Evolutionary conservation across 2,329 filamentous ascomycete species (phyloP).

Genomic region (Lachnellula hyalina): DNA sequence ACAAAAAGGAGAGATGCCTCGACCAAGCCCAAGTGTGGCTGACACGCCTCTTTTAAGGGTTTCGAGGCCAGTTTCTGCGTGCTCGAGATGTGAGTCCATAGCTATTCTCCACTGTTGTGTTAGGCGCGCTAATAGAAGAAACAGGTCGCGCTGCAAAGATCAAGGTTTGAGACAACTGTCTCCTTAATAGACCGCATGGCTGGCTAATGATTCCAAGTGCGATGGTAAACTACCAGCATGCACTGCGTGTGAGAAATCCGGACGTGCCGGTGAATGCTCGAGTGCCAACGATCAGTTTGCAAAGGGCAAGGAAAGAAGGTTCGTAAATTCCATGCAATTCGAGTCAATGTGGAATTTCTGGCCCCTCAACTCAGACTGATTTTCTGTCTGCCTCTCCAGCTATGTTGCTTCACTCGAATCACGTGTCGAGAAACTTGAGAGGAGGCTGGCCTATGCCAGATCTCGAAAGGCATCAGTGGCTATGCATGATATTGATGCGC

Average conservation of each 20-base stretch:
- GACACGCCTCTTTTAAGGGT: conserved; percentile 60
- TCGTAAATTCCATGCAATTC: conserved; percentile 15
- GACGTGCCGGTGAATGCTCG: conserved; percentile 80
- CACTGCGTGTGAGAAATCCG: conserved; percentile 89
- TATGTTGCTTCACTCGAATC: conserved; percentile 96
- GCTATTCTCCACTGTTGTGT: background rate
- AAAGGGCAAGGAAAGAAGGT: conserved; percentile 88
- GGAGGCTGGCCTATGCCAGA: conserved; percentile 64
- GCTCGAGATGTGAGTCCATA: conserved; percentile 59
- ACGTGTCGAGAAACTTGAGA: conserved; percentile 81
- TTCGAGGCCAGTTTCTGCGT: conserved; percentile 73
- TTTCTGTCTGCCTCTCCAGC: conserved; percentile 35
- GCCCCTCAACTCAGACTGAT: conserved; percentile 12
- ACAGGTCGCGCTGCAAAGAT: conserved; percentile 82
- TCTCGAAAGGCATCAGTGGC: conserved; percentile 66
- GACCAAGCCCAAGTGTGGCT: conserved; percentile 20
- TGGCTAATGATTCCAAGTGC: conserved; percentile 49
- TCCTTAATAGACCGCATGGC: conserved; percentile 3
- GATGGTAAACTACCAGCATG: conserved; percentile 95
- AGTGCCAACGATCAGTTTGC: conserved; percentile 95
- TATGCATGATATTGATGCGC: conserved; percentile 54
- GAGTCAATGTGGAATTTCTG: no score
- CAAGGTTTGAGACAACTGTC: conserved; percentile 50
- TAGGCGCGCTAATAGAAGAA: conserved; percentile 1
- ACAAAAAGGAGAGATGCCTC: conserved; percentile 15